Evolutionary conservation across 179 eudicot species (phyloP).

Genomic region (Pouteria campechiana): DNA sequence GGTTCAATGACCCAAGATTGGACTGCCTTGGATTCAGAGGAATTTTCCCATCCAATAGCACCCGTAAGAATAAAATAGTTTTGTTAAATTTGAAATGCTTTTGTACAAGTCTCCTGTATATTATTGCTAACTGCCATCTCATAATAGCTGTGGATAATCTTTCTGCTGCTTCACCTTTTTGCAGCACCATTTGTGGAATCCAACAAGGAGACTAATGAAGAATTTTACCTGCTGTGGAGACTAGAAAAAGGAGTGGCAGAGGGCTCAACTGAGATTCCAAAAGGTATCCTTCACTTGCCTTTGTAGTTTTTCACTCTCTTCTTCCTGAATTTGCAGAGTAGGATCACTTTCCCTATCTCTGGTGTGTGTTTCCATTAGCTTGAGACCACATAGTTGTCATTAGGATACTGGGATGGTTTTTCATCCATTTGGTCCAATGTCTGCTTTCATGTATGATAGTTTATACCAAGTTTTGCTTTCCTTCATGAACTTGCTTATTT

Average conservation of each 20-base stretch:
- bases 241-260: constrained; percentile 91
- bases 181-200: constrained; percentile 95
- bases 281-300: constrained; percentile 68
- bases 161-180: constrained; percentile 4
- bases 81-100: not conserved
- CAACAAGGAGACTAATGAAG: constrained; percentile 70
- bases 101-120: too few species aligned
- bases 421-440: too few species aligned
- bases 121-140: too few species aligned
- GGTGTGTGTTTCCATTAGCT: too few species aligned
- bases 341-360: too few species aligned
- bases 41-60: constrained; percentile 61
- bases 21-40: constrained; percentile 89
- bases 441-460: too few species aligned
- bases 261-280: constrained; percentile 86
- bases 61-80: constrained; percentile 35
- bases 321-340: not conserved
- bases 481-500: too few species aligned
- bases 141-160: not conserved
- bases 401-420: too few species aligned
- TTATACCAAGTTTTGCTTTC: too few species aligned
- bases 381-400: too few species aligned
- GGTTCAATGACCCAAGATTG: constrained; percentile 85
- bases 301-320: not conserved
- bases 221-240: constrained; percentile 77